These are phyloP conservation scores for Lachancea nothofagi DNA, from an alignment of 805 yeast genomes.

Conservation along the genomic window DNA sequence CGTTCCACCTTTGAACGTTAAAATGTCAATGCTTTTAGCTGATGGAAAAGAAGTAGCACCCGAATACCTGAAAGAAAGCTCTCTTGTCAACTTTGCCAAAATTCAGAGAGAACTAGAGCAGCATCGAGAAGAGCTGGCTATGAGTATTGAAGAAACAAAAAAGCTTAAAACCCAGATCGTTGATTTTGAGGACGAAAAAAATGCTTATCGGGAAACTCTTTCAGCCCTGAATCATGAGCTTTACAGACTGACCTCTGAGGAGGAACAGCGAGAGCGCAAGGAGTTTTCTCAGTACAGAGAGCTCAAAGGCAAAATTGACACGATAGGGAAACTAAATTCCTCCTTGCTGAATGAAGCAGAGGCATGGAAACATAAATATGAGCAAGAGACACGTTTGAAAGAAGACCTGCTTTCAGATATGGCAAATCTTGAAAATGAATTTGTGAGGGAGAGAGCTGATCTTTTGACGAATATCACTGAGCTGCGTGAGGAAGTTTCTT, in stretches of 20 bases:
- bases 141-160: slow-evolving; percentile 5
- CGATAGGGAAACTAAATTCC: slow-evolving; percentile 13
- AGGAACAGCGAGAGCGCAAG: slow-evolving; percentile 10
- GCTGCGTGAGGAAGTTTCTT: slow-evolving; percentile 41
- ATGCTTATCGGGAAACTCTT: slow-evolving; percentile 29
- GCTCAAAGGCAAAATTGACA: slow-evolving; percentile 15
- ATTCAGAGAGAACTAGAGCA: slow-evolving; percentile 9
- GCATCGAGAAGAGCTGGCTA: slow-evolving; percentile 3
- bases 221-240: slow-evolving; percentile 25
- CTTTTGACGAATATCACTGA: slow-evolving; percentile 47
- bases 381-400: slow-evolving; percentile 41
- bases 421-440: slow-evolving; percentile 58
- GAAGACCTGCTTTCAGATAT: slow-evolving; percentile 62
- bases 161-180: slow-evolving; percentile 6
- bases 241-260: slow-evolving; percentile 23
- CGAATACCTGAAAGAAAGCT: slow-evolving; percentile 1
- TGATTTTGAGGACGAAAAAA: slow-evolving; percentile 24
- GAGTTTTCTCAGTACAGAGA: slow-evolving; percentile 2
- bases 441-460: slow-evolving; percentile 45
- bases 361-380: slow-evolving; percentile 14
- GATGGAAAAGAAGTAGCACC: slow-evolving; percentile 2
- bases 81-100: neutral
- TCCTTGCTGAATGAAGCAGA: slow-evolving; percentile 13
- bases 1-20: slow-evolving; percentile 14
- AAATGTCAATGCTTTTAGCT: slow-evolving; percentile 8